Conservation (phyloP, 306 rosid species). For the Castanospermum australe region DNA sequence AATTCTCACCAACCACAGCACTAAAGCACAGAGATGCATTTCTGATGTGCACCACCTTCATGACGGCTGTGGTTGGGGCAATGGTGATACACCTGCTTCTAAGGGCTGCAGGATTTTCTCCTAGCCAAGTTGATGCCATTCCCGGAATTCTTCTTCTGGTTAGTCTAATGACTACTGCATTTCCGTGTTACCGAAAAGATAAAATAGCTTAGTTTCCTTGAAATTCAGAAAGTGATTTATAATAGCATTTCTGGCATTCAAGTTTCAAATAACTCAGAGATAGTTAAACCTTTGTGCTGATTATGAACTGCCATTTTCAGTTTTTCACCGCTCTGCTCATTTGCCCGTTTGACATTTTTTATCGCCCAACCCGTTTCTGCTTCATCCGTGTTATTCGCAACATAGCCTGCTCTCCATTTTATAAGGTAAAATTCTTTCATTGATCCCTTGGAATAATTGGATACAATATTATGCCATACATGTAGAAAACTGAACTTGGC, state of each 20-base stretch:
- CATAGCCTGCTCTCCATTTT: constrained; percentile 80
- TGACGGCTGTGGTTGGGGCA: constrained; percentile 77
- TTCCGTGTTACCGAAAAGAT: not conserved
- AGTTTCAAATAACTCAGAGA: not conserved
- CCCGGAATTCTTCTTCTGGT: constrained; percentile 77
- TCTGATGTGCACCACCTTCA: constrained; percentile 68
- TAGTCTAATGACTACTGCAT: not conserved
- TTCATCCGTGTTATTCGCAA: constrained; percentile 79
- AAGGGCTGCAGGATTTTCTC: constrained; percentile 55
- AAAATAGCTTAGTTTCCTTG: not conserved
- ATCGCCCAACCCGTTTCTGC: constrained; percentile 82
- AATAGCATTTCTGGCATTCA: not conserved
- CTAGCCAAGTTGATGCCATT: constrained; percentile 70
- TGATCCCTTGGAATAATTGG: not conserved
- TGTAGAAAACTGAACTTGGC: not conserved
- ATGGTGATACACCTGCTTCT: constrained; percentile 77
- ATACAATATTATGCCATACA: not conserved
- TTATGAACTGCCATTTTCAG: constrained; percentile 41
- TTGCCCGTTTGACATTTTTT: constrained; percentile 76
- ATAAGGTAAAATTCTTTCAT: constrained; percentile 49
- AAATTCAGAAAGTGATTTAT: not conserved
- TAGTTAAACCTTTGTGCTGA: constrained; percentile 10
- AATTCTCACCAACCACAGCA: constrained; percentile 65
- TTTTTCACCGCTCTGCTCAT: constrained; percentile 48
- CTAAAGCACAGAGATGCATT: constrained; percentile 81